Evolutionary conservation across 2,329 filamentous ascomycete genomes (phyloP).

Genomic region (Clonostachys sp.): DNA sequence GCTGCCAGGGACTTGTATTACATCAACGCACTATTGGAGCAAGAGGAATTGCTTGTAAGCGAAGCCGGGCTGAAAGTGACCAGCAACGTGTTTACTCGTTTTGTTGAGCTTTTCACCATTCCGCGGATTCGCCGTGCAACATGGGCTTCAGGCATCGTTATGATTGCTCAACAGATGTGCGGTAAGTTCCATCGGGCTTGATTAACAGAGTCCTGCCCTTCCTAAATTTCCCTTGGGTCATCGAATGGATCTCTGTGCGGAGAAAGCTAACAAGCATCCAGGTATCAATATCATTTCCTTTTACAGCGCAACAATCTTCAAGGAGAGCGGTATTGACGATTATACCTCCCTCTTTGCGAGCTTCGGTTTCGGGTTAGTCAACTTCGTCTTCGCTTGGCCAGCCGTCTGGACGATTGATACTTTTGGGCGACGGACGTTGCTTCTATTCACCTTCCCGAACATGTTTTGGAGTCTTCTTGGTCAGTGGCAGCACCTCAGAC

Average conservation of each 20-base stretch:
- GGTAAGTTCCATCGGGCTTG: conserved; percentile 2
- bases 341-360: conserved; percentile 40
- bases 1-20: conserved; percentile 60
- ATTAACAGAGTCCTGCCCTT: conserved; percentile 7
- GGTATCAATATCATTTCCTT: conserved; percentile 38
- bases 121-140: conserved; percentile 39
- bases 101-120: conserved; percentile 41
- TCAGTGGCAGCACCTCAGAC: not conserved
- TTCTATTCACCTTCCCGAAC: conserved; percentile 21
- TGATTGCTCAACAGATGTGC: conserved; percentile 22
- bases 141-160: conserved; percentile 18
- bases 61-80: conserved; percentile 4
- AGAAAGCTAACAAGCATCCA: too few species aligned
- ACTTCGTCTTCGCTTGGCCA: conserved; percentile 47
- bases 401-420: conserved; percentile 50
- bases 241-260: not conserved
- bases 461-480: conserved; percentile 15
- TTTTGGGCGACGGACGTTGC: conserved; percentile 41
- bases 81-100: conserved; percentile 23
- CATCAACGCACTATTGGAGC: conserved; percentile 38
- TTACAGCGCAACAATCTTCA: conserved; percentile 44
- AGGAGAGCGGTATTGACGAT: conserved; percentile 33
- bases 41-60: conserved; percentile 23
- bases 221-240: too few species aligned
- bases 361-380: conserved; percentile 47